Evolutionary conservation across 257 asterid species (phyloP), one percentile per base, ranked within the genome.

Genomic region (Rubia yunnanensis): DNA sequence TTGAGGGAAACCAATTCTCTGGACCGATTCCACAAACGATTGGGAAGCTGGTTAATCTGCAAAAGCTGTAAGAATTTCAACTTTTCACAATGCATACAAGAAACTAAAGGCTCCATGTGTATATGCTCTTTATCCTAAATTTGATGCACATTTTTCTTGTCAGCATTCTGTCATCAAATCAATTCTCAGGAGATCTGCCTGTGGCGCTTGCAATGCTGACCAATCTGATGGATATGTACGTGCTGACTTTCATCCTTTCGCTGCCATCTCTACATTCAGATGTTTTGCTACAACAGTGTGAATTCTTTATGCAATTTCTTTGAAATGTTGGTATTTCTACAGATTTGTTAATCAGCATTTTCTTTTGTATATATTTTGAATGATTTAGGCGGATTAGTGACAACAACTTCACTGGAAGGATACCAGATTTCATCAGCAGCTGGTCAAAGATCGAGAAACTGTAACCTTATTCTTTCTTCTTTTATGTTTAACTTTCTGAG

Each of bases 331-430:
- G 54, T 65, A 32, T 22, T 22, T 20, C 5, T 24, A 34, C 30
- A 7, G 32, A 31, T 30, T 5, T 17, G 27, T 1, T 64, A 23
- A 55, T 27, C 20, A 27, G 60, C 60, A 11, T 31, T 49, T 22
- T 50, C 13, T 56, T 56, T 68, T 26, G 18, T 8, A 32, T 14
- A 5, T 1, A 26, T 11, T 52, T 72, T 17, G 34, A 34, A 44
- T 60, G 28, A 17, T 63, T 7, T 67, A 92, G 98, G 85, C 84
- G 97, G 88, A 77, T 92, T 72, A 83, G 83, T 71, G 96, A 87
- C 86, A 92, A 87, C 73, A 85, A 89, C 80, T 85, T 92, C 89
- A 84, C 89, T 14, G 98, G 96, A 76, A 83, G 75, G 71, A 81
- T 92, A 70, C 97, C 98, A 1, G 82, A 87, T 49, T 89, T 85